Conservation (phyloP, 169 alveolate genomes). For the Pseudocohnilembus persalinus region DNA sequence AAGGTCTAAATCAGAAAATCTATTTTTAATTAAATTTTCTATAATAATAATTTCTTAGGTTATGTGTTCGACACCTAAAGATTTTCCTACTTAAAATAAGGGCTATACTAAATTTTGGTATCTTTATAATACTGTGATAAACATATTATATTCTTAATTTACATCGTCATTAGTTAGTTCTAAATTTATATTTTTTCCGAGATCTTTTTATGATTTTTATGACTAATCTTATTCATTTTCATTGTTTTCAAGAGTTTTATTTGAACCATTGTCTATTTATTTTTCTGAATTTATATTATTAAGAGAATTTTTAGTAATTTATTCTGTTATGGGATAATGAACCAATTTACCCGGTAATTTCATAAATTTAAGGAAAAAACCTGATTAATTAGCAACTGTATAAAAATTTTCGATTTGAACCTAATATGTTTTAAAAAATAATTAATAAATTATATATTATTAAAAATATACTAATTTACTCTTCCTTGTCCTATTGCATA, state of each 20-base stretch:
- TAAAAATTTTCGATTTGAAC: background rate
- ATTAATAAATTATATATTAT: no score
- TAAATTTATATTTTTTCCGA: no score
- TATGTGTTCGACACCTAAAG: background rate
- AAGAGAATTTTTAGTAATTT: no score
- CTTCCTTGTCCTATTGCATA: conserved; percentile 16
- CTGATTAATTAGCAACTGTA: background rate
- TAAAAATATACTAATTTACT: background rate
- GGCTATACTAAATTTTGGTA: background rate
- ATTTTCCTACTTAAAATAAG: background rate
- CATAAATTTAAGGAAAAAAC: background rate
- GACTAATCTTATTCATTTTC: background rate
- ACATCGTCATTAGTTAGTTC: background rate
- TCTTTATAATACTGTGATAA: background rate
- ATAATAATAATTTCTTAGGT: background rate
- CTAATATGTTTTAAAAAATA: background rate
- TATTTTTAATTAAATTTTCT: background rate
- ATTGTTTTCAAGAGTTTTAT: background rate
- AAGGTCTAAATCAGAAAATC: background rate
- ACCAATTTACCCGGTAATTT: background rate
- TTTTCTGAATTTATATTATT: no score
- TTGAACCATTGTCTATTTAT: no score
- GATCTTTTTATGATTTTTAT: no score
- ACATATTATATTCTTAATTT: background rate
- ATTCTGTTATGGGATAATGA: no score